Evolutionary conservation across 768 basidiomycete genomes (phyloP), one percentile per base, ranked within the genome.

Genomic region (Kondoa subrosea): DNA sequence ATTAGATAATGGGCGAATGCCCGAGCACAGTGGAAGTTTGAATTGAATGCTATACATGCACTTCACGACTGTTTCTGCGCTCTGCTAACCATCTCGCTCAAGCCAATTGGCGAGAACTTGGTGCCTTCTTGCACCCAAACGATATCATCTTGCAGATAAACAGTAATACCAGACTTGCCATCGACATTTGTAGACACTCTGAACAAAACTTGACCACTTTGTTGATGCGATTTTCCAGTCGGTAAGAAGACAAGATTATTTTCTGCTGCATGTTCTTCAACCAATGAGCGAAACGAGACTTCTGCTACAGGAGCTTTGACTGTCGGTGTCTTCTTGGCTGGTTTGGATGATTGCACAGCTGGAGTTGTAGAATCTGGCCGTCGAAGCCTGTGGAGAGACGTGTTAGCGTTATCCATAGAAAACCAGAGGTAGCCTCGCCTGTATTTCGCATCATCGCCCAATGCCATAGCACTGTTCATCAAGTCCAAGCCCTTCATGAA

Each of bases 101-200:
- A 77, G 8, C 85, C 80, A 30, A 96, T 85, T 2, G 92, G 91
- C 68, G 85, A 83, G 66, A 80, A 84, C 34, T 78, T 76, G 29
- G 77, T 80, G 57, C 79, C 76, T 59, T 80, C 80, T 8, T 84
- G 81, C 1, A 87, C 86, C 87, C 92, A 97, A 16, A 96, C 89
- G 0, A 91, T 92, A 78, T 95, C 91, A 73, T 95, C 91, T 71
- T 85, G 79, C 57, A 97, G 83, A 78, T 93, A 99, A 27, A 95
- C 85, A 72, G 90, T 79, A 57, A 96, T 74, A 0, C 93, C 93
- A 12, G 66, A 67, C 73, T 85, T 86, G 14, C 90, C 91, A 76
- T 89, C 89, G 16, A 83, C 83, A 26, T 81, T 85, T 65, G 79
- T 79, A 67, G 89, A 88, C 15, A 96, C 85, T 63, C 86, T 83